A percentile compares a stretch with the other conserved stretches of the same genome.
phyloP scores from a whole-genome alignment of 139 green algal genomes.

The Auxenochlorella pyrenoidosa region DNA sequence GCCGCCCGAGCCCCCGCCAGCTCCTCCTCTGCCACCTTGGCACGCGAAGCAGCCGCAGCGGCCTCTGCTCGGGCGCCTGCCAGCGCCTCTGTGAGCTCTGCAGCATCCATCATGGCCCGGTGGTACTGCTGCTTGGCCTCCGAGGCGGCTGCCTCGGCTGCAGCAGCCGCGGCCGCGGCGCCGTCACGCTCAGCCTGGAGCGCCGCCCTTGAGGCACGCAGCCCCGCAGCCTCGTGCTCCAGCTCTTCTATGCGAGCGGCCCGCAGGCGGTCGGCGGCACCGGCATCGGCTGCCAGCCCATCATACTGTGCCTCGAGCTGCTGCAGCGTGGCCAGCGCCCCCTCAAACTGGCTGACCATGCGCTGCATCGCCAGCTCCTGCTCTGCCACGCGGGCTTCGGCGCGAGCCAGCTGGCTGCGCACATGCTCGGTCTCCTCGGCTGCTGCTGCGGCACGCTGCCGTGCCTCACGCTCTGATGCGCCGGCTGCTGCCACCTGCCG shows the following conservation, averaged over 20 bases:
- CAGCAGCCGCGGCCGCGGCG: not conserved
- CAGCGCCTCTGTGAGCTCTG: slow-evolving; percentile 29
- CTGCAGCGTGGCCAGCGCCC: slow-evolving; percentile 45
- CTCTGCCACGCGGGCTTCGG: slow-evolving; percentile 37
- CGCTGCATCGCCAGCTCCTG: slow-evolving; percentile 40
- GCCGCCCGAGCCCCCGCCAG: not conserved
- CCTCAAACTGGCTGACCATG: slow-evolving; percentile 57
- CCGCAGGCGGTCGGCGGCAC: slow-evolving; percentile 29
- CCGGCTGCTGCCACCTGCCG: slow-evolving; percentile 29
- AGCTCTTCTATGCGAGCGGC: slow-evolving; percentile 34
- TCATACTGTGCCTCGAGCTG: slow-evolving; percentile 60
- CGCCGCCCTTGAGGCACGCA: slow-evolving; percentile 1
- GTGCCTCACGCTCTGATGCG: slow-evolving; percentile 40
- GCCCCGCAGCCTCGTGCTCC: slow-evolving; percentile 35
- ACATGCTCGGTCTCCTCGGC: slow-evolving; percentile 44
- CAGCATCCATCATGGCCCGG: slow-evolving; percentile 25
- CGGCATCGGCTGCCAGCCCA: slow-evolving; percentile 37
- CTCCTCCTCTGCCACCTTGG: not conserved
- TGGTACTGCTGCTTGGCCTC: slow-evolving; percentile 42
- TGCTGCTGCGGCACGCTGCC: not conserved
- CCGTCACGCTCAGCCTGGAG: slow-evolving; percentile 26
- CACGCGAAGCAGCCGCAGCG: not conserved
- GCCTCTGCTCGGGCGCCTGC: not conserved
- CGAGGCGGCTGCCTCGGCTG: not conserved
- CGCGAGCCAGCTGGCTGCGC: slow-evolving; percentile 39